These are phyloP conservation scores for Leccinum boreale DNA, from an alignment of 768 basidiomycete genomes.

Conservation along the genomic window DNA sequence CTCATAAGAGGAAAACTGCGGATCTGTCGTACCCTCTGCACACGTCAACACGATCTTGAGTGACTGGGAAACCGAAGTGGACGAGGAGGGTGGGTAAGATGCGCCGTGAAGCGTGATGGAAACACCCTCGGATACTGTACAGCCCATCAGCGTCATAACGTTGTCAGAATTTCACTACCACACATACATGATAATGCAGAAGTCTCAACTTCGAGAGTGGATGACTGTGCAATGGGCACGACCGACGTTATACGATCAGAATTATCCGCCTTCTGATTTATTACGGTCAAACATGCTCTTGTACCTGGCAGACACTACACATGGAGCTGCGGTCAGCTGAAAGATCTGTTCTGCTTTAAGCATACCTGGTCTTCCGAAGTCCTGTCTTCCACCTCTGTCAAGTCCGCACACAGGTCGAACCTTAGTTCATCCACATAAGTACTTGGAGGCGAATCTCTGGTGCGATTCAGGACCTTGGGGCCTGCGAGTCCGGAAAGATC, in stretches of 20 bases:
- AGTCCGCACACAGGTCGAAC: conserved; percentile 67
- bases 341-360: conserved; percentile 3
- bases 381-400: conserved; percentile 45
- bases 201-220: conserved; percentile 27
- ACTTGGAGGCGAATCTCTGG: conserved; percentile 62
- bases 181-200: conserved; percentile 38
- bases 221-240: conserved; percentile 62
- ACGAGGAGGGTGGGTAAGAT: conserved; percentile 53
- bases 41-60: conserved; percentile 65
- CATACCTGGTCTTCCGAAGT: conserved; percentile 66
- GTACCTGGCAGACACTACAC: conserved; percentile 65
- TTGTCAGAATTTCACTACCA: not conserved
- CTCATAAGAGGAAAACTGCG: conserved; percentile 59
- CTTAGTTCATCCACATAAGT: conserved; percentile 53
- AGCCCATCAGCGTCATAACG: conserved; percentile 6
- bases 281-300: conserved; percentile 69
- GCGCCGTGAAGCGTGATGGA: conserved; percentile 56
- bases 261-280: conserved; percentile 53
- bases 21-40: conserved; percentile 39
- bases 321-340: conserved; percentile 6
- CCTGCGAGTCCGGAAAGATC: conserved; percentile 59
- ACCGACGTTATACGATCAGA: conserved; percentile 65
- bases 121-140: conserved; percentile 52
- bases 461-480: conserved; percentile 47
- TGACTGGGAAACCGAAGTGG: conserved; percentile 47